Evolutionary conservation across 345 rosid species (phyloP), one percentile per base, ranked within the genome.

Genomic region (Salix caprea): DNA sequence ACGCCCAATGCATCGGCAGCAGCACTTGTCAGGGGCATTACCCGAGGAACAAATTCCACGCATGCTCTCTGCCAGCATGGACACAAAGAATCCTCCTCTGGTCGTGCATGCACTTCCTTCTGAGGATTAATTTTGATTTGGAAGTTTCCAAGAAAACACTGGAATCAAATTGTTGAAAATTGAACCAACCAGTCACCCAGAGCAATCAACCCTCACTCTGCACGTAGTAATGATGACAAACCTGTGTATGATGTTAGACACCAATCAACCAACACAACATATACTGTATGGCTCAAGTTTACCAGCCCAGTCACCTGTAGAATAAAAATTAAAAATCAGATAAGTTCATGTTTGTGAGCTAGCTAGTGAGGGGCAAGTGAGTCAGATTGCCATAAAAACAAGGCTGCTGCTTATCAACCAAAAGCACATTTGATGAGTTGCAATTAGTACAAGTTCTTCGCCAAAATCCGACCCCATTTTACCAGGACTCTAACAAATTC

Each of bases 51-150:
- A 87, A 90, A 88, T 87, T 91, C 94, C 98, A 88, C 92, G 93
- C 96, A 94, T 96, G 92, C 97, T 96, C 94, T 94, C 95, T 82
- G 87, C 97, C 93, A 96, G 99, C 97, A 96, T 93, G 94, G 97
- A 90, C 92, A 84, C 97, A 90, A 83, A 74, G 84, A 73, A 81
- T 61, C 86, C 93, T 74, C 78, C 75, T 85, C 83, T 69, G 82
- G 86, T 81, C 69, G 78, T 65, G 70, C 48, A 79, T 71, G 61
- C 75, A 69, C 78, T 75, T 79, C 84, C 86, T 82, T 84, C 79
- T 80, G 76, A 71, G 78, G 52, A 79, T 79, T 48, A 77, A 79
- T 72, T 58, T 69, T 74, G 79, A 82, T 50, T 21, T 69, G 77
- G 72, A 42, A 76, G 75, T 73, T 81, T 76, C 78, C 42, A 71